Base-by-base conservation (phyloP, 495 filamentous ascomycete species). In the Letharia lupina region DNA sequence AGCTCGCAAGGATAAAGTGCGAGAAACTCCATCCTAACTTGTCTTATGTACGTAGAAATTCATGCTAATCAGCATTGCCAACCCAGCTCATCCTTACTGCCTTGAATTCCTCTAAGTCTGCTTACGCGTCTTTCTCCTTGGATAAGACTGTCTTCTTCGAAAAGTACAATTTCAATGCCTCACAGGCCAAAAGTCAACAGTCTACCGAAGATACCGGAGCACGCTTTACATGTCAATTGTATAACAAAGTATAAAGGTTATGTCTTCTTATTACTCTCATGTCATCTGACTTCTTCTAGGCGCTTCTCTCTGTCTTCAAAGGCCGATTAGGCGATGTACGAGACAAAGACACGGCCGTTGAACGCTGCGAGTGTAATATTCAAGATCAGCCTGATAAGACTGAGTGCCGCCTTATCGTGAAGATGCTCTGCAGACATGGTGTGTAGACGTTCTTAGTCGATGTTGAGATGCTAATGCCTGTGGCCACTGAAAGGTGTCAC, bases 21-120 rank as follows among this genome's bases (percentile, higher is more conserved):
- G 69, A 44, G 48, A 52, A 5, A 57, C 39, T 23, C 11, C 40
- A 3, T 5, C 28, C 60, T 60, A 28, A 28, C 23, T 28, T 28
- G 23, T 28, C 23, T 18, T 64, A 23, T 50, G 40, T 28, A 60
- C 15, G 35, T 66, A 20, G 28, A n/a, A 60, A 61, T 66, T 9
- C 10, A 39, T 33, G 37, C 37, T n/a, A 48, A 66, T 74, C 31
- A 69, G 40, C 41, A 16, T 12, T 50, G 10, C 23, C 39, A 16
- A 69, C 71, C 60, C 67, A 96, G 89, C 85, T 97, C 57, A 83
- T 87, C 28, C 73, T 98, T 60, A 92, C 90, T 44, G 86, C 90
- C 4, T 79, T 98, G 48, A 98, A 98, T 76, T 83, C 87, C n/a
- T 91, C 92, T 20, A 96, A 95, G 73, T 95, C 94, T 31, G 91